These are phyloP conservation scores for Salvia rosmarinus DNA, from an alignment of 257 asterid genomes.

Conservation along the genomic window DNA sequence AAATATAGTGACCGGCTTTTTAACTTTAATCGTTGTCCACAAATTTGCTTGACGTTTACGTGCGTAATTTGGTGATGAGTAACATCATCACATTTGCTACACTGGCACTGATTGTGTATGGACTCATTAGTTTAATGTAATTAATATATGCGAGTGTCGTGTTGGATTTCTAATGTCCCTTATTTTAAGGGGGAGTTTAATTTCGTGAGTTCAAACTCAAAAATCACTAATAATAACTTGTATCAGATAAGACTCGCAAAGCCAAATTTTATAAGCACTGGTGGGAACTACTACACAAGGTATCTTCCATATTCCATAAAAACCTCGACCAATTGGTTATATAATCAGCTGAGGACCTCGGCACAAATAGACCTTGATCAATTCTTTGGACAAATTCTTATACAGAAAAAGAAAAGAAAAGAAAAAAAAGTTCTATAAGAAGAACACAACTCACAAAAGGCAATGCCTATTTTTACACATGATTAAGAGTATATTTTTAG, in stretches of 20 bases:
- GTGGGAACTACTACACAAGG: no score
- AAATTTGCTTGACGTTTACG: slow-evolving; percentile 1
- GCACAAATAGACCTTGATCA: no score
- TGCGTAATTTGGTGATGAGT: slow-evolving; percentile 18
- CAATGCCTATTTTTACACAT: no score
- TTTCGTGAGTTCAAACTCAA: background rate
- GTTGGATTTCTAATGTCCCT: slow-evolving; percentile 1
- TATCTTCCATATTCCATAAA: no score
- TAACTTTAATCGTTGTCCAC: slow-evolving; percentile 27
- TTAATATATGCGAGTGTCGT: slow-evolving; percentile 11
- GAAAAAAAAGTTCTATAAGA: no score
- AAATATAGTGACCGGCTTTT: slow-evolving; percentile 31
- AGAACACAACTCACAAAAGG: no score
- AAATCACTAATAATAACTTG: background rate
- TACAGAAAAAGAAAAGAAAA: no score
- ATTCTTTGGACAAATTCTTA: no score
- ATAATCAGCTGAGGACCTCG: no score
- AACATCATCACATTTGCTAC: slow-evolving; percentile 29
- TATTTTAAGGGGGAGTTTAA: background rate
- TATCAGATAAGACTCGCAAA: background rate
- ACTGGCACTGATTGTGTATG: slow-evolving; percentile 17
- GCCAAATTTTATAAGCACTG: background rate
- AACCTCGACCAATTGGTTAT: no score
- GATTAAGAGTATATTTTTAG: no score
- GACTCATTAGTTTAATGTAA: background rate